A percentile compares a stretch with the other conserved stretches of the same genome.
Evolutionary conservation across 2,329 filamentous ascomycete genomes (phyloP).

Genomic region (Botryotinia globosa): DNA sequence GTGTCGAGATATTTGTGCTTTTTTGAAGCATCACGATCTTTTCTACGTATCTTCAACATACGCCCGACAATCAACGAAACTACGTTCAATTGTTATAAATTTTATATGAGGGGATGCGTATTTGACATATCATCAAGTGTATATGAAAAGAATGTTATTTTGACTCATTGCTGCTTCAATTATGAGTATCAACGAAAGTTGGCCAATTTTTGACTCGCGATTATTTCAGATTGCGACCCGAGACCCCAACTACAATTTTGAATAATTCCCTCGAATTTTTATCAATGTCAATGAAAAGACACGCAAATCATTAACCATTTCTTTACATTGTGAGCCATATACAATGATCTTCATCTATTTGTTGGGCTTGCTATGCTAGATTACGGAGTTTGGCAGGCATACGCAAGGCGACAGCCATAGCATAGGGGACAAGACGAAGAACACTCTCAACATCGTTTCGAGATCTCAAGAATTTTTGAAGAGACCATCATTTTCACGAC

Average conservation of each 20-base stretch:
- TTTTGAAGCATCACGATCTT: conserved; percentile 20
- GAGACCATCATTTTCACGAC: background rate
- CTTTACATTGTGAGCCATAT: background rate
- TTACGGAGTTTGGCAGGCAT: background rate
- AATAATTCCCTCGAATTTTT: background rate
- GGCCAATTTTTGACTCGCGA: conserved; percentile 16
- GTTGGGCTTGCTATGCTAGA: background rate
- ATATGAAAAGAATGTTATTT: background rate
- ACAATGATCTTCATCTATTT: background rate
- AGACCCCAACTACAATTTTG: background rate
- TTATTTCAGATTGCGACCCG: conserved; percentile 15
- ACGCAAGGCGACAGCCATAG: background rate
- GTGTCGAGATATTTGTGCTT: background rate
- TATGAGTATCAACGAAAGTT: conserved; percentile 1
- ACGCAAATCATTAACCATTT: background rate
- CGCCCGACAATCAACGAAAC: background rate
- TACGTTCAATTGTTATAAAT: background rate
- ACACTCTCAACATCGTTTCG: background rate
- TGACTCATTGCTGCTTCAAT: background rate
- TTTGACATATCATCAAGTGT: conserved; percentile 17
- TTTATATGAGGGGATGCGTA: conserved; percentile 3
- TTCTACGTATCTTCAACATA: conserved; percentile 3
- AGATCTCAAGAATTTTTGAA: background rate
- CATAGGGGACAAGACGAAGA: background rate
- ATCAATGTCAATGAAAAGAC: background rate